Conservation (phyloP, 257 asterid genomes). For the Jasminum sambac region DNA sequence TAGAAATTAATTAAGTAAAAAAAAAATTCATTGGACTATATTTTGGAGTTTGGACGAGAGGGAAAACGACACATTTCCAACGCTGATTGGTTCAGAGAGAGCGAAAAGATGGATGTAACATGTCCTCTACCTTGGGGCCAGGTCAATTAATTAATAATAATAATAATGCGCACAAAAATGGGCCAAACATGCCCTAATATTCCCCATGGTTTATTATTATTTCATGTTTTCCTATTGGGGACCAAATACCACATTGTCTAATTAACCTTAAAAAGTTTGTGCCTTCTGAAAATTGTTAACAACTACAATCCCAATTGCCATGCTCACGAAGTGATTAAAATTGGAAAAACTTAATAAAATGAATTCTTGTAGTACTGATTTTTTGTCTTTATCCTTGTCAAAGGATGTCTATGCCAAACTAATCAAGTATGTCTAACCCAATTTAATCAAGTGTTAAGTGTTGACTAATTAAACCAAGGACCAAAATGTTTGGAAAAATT, state of each 20-base stretch:
- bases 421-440: too few species aligned
- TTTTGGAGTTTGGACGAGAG: not conserved
- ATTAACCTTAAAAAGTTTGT: not conserved
- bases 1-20: too few species aligned
- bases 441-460: too few species aligned
- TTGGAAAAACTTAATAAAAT: too few species aligned
- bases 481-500: too few species aligned
- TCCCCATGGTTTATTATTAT: conserved; percentile 30
- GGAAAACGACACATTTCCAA: not conserved
- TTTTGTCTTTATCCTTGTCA: too few species aligned
- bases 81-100: not conserved
- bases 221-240: conserved; percentile 15
- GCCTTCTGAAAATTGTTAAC: not conserved
- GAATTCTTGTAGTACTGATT: too few species aligned
- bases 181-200: conserved; percentile 17
- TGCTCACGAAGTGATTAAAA: too few species aligned
- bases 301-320: not conserved
- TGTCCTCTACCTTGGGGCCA: conserved; percentile 15
- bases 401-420: too few species aligned
- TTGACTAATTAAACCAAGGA: too few species aligned
- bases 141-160: conserved; percentile 22
- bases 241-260: not conserved
- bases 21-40: not conserved
- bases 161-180: conserved; percentile 19
- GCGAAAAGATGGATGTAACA: conserved; percentile 9